A percentile compares a stretch with the other conserved stretches of the same genome.
These are phyloP conservation scores for Sungouiozyma ichnusensis DNA, from an alignment of 805 yeast genomes.

Conservation along the genomic window DNA sequence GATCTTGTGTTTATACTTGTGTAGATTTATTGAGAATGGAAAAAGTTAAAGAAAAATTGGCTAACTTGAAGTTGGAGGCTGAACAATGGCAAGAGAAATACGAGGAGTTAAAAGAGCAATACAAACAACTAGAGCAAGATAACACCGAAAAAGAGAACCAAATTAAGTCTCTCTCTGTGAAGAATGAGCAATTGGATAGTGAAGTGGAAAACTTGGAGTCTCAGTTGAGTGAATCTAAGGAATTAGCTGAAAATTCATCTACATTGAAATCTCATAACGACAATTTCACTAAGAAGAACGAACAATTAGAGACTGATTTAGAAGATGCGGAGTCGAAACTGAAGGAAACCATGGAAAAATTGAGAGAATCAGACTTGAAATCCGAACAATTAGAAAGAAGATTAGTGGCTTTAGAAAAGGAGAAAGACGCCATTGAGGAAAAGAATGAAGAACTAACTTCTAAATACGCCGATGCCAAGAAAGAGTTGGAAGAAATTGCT, in stretches of 20 bases:
- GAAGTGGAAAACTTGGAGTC: slow-evolving; percentile 51
- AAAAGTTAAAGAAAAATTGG: slow-evolving; percentile 64
- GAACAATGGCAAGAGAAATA: slow-evolving; percentile 97
- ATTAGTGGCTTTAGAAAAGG: slow-evolving; percentile 83
- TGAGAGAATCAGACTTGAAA: slow-evolving; percentile 91
- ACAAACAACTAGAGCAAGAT: slow-evolving; percentile 89
- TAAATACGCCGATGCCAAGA: slow-evolving; percentile 75
- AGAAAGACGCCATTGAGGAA: slow-evolving; percentile 83
- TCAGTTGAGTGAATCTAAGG: slow-evolving; percentile 37
- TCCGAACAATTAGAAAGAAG: slow-evolving; percentile 94
- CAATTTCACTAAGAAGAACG: slow-evolving; percentile 82
- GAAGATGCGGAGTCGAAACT: slow-evolving; percentile 81
- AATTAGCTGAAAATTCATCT: slow-evolving; percentile 83
- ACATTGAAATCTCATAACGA: slow-evolving; percentile 85
- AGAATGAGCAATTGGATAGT: slow-evolving; percentile 80
- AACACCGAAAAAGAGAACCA: slow-evolving; percentile 87
- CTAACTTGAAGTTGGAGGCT: slow-evolving; percentile 83
- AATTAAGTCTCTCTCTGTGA: slow-evolving; percentile 84
- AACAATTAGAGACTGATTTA: slow-evolving; percentile 72
- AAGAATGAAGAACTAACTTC: slow-evolving; percentile 80
- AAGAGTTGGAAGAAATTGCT: slow-evolving; percentile 93
- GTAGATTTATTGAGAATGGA: slow-evolving; percentile 31
- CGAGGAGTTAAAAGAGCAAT: slow-evolving; percentile 70
- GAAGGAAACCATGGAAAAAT: slow-evolving; percentile 86
- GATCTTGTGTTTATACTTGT: neutral